A percentile compares a stretch with the other conserved stretches of the same genome.
These are phyloP conservation scores for Candida sojae DNA, from an alignment of 1,139 yeast species.

Conservation along the genomic window DNA sequence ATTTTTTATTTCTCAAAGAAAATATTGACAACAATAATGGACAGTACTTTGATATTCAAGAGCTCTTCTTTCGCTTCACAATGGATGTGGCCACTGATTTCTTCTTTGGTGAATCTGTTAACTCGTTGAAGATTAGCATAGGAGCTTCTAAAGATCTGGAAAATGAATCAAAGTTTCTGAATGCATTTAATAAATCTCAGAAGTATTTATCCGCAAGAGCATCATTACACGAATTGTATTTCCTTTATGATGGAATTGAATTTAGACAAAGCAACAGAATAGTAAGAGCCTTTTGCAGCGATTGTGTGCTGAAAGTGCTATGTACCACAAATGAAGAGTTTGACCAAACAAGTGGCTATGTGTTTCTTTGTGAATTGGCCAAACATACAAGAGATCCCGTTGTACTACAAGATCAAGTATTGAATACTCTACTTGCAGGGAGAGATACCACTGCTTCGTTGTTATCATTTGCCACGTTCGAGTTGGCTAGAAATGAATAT, in stretches of 20 bases:
- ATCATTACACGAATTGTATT: slow-evolving; percentile 30
- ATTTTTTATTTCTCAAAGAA: slow-evolving; percentile 35
- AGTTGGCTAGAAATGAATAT: slow-evolving; percentile 43
- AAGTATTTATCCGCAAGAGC: slow-evolving; percentile 29
- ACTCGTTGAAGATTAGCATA: slow-evolving; percentile 29
- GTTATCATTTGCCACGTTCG: slow-evolving; percentile 41
- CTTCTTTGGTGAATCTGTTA: slow-evolving; percentile 39
- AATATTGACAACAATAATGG: slow-evolving; percentile 29
- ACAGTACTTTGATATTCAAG: slow-evolving; percentile 34
- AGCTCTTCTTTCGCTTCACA: slow-evolving; percentile 36
- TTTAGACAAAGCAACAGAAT: slow-evolving; percentile 21
- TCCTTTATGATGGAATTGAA: slow-evolving; percentile 21
- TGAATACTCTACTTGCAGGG: slow-evolving; percentile 48
- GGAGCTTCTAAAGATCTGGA: slow-evolving; percentile 24
- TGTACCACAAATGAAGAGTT: slow-evolving; percentile 23
- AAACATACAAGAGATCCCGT: slow-evolving; percentile 46
- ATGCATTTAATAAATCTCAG: slow-evolving; percentile 31
- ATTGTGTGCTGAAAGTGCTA: slow-evolving; percentile 32
- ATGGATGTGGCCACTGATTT: slow-evolving; percentile 46
- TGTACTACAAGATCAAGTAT: slow-evolving; percentile 45
- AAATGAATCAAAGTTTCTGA: slow-evolving; percentile 26
- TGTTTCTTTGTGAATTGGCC: slow-evolving; percentile 46
- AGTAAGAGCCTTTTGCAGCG: slow-evolving; percentile 32
- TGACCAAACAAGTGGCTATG: slow-evolving; percentile 32
- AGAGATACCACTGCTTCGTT: slow-evolving; percentile 52